phyloP scores from a whole-genome alignment of 306 rosid species.

The Rubus parviflorus region DNA sequence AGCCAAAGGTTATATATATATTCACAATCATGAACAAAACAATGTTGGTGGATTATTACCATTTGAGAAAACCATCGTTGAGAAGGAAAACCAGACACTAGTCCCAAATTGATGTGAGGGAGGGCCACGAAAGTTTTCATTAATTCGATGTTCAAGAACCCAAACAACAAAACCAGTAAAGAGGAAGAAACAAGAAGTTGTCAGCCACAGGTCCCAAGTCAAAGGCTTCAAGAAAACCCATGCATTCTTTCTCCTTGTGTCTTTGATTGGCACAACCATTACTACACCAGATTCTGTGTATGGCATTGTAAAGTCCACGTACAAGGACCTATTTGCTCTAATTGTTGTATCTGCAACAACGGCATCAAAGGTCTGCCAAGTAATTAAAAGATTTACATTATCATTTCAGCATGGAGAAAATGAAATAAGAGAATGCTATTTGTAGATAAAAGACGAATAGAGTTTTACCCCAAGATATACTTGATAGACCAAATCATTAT shows the following conservation, averaged over 20 bases:
- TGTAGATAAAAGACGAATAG: neutral
- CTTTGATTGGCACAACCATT: constrained; percentile 34
- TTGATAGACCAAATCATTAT: constrained; percentile 32
- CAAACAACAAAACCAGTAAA: constrained; percentile 39
- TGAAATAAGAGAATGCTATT: too few relatives aligned
- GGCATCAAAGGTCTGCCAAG: constrained; percentile 31
- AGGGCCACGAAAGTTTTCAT: constrained; percentile 36
- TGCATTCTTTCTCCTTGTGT: constrained; percentile 3
- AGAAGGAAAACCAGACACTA: constrained; percentile 46
- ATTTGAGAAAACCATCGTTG: constrained; percentile 41
- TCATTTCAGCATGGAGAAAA: too few relatives aligned
- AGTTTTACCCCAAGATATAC: constrained; percentile 29
- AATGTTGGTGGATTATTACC: neutral
- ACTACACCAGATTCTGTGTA: constrained; percentile 35
- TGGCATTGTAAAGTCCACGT: constrained; percentile 49
- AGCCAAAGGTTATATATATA: too few relatives aligned
- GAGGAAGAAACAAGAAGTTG: constrained; percentile 31
- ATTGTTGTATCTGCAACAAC: constrained; percentile 44
- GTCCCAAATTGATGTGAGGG: constrained; percentile 33
- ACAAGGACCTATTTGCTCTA: constrained; percentile 21
- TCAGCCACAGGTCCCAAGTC: constrained; percentile 37
- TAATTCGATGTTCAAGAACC: constrained; percentile 47
- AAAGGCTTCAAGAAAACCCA: constrained; percentile 52
- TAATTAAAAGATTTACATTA: neutral
- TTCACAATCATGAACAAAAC: neutral